Evolutionary conservation across 2,329 filamentous ascomycete species (phyloP), one percentile per base, ranked within the genome.

Genomic region (Claviceps humidiphila): DNA sequence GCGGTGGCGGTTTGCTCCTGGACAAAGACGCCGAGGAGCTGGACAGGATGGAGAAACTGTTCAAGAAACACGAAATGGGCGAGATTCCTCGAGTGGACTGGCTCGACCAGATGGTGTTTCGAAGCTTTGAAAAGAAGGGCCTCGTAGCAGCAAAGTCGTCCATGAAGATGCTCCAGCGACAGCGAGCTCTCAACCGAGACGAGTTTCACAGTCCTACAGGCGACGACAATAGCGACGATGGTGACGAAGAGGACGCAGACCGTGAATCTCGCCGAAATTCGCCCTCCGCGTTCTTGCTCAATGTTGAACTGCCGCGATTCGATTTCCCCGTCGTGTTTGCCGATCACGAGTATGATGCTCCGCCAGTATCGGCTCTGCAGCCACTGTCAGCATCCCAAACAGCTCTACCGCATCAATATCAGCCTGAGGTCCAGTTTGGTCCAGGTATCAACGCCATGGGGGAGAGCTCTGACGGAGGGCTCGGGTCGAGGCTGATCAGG

Each of bases 51-150:
- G 90, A 97, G 63, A 84, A 82, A 51, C 68, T 97, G 22, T 86
- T 98, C 64, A 98, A 98, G 70, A 95, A 95, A 68, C 93, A 97
- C 63, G 94, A 98, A 64, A 94, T 96, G 85, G 90, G 89, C 17
- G 93, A 98, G 65, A 91, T 98, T 26, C 83, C 88, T 0, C 81
- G 89, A 16, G 86, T 95, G 47, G 88, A 94, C 61, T 98, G 93
- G 94, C 78, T 98, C 44, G 93, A 98, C 66, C 87, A 93, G 62
- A 77, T 97, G 60, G 90, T 96, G 2, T 98, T 95, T 65, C 83
- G 91, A 42, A 85, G 85, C 50, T 84, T 95, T 54, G 91, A 95
- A 70, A 93, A 87, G 68, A 76, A 82, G 53, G 80, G 84, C 22
- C 64, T 81, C 2, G 76, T 82, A 60, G 79, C 80, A 11, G 81